A percentile compares a stretch with the other conserved stretches of the same genome.
phyloP scores from a whole-genome alignment of 768 basidiomycete genomes.

The Podaxis sp. region DNA sequence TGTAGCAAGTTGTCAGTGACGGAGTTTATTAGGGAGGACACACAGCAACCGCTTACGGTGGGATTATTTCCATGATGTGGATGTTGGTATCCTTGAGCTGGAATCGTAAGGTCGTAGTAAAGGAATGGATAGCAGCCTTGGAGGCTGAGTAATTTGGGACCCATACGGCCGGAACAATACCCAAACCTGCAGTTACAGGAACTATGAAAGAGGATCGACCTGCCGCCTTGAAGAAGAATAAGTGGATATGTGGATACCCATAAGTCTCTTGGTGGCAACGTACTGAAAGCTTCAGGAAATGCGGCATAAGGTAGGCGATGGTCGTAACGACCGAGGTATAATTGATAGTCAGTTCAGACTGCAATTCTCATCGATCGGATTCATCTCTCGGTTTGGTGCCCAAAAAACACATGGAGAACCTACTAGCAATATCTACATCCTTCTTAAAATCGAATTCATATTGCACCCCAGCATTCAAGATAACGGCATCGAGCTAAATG shows the following conservation, averaged over 20 bases:
- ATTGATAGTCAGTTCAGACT: slow-evolving; percentile 48
- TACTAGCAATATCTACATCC: slow-evolving; percentile 33
- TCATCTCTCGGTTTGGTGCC: background rate
- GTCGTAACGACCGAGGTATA: slow-evolving; percentile 47
- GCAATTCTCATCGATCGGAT: slow-evolving; percentile 26
- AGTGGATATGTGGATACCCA: background rate
- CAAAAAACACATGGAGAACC: background rate
- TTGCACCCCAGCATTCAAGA: slow-evolving; percentile 53
- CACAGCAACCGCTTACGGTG: slow-evolving; percentile 35
- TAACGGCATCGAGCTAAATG: slow-evolving; percentile 48
- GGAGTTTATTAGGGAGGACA: background rate
- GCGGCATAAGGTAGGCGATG: slow-evolving; percentile 47
- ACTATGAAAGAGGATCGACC: slow-evolving; percentile 40
- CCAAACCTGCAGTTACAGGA: slow-evolving; percentile 45
- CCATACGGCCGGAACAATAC: slow-evolving; percentile 32
- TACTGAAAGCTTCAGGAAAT: slow-evolving; percentile 51
- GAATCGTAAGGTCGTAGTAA: slow-evolving; percentile 36
- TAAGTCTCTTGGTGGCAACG: slow-evolving; percentile 9
- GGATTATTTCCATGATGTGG: slow-evolving; percentile 49
- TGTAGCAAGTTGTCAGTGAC: slow-evolving; percentile 15
- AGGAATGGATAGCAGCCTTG: slow-evolving; percentile 50
- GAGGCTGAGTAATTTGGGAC: slow-evolving; percentile 46
- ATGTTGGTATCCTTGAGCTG: slow-evolving; percentile 43
- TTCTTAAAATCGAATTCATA: slow-evolving; percentile 42
- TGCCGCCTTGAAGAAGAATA: slow-evolving; percentile 24